Conservation (phyloP, 352 stramenopile genomes). For the Globisporangium spiculum region DNA sequence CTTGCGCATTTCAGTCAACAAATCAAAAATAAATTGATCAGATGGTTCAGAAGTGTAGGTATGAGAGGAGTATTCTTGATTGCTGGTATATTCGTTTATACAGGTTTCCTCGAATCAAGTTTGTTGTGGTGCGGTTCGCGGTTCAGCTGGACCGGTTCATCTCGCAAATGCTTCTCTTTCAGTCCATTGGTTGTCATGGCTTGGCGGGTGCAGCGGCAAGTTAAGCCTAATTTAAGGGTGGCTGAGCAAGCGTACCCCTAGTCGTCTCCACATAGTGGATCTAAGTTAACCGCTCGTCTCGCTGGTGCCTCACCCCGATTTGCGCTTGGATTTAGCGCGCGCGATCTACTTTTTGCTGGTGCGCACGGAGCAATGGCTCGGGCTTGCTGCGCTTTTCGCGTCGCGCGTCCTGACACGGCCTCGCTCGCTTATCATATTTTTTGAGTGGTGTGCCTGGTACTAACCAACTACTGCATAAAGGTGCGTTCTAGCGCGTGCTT, state of each 20-base stretch:
- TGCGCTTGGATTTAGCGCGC: conserved; percentile 3
- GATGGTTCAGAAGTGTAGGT: neutral
- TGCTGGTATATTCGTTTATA: neutral
- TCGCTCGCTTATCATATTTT: conserved; percentile 38
- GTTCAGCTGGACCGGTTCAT: conserved; percentile 5
- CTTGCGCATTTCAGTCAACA: neutral
- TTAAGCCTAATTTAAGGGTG: conserved; percentile 12
- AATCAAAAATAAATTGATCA: neutral
- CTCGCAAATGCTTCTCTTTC: conserved; percentile 8
- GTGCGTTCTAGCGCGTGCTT: conserved; percentile 14
- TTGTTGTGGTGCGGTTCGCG: neutral
- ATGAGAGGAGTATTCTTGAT: neutral
- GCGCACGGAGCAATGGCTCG: conserved; percentile 2
- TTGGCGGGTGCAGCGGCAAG: conserved; percentile 3
- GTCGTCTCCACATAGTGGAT: neutral
- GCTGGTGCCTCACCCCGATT: neutral
- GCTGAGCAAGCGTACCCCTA: conserved; percentile 2
- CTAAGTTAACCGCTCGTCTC: neutral
- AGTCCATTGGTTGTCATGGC: conserved; percentile 34
- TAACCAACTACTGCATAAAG: conserved; percentile 41
- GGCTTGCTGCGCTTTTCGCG: conserved; percentile 7
- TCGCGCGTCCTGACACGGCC: neutral
- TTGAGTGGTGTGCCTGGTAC: conserved; percentile 74
- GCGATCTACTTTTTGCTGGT: conserved; percentile 6
- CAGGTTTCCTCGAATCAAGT: neutral